Conservation (phyloP, 2,329 filamentous ascomycete genomes). For the Scytalidium sp. region DNA sequence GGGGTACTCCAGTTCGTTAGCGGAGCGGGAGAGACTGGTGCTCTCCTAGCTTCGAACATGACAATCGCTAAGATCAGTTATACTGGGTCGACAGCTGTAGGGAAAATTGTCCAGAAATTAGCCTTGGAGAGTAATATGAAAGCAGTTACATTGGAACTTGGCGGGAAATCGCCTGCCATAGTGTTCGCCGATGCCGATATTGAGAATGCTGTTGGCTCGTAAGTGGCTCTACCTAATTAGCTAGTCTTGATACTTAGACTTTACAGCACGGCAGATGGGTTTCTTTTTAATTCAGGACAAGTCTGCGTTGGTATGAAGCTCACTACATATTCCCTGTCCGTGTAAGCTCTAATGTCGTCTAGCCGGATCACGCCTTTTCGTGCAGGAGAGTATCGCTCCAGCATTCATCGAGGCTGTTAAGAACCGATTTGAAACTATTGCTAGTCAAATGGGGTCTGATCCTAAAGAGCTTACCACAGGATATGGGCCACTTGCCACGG, state of each 20-base stretch:
- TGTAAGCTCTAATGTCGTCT: not conserved
- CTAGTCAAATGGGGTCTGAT: conserved; percentile 6
- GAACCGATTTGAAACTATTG: conserved; percentile 2
- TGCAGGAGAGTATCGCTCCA: conserved; percentile 55
- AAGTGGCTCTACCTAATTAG: not conserved
- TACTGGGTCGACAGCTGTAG: conserved; percentile 34
- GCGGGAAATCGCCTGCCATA: conserved; percentile 39
- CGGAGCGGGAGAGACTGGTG: conserved; percentile 35
- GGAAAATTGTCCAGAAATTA: conserved; percentile 35
- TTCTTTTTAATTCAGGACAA: conserved; percentile 71
- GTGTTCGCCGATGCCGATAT: conserved; percentile 41
- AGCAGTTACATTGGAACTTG: conserved; percentile 37
- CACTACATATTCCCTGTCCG: not conserved
- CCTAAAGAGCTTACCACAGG: conserved; percentile 41
- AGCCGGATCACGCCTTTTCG: conserved; percentile 68
- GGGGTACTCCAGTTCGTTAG: conserved; percentile 36
- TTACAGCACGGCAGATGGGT: conserved; percentile 30
- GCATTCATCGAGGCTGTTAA: conserved; percentile 50
- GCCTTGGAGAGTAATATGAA: conserved; percentile 37
- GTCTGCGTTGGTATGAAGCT: conserved; percentile 55
- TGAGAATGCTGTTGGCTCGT: conserved; percentile 40
- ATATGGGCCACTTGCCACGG: conserved; percentile 54
- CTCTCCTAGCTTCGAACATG: conserved; percentile 33
- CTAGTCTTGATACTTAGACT: conserved; percentile 20
- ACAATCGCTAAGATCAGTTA: conserved; percentile 36